Evolutionary conservation across 768 basidiomycete genomes (phyloP).

Genomic region (Fibroporia radiculosa): DNA sequence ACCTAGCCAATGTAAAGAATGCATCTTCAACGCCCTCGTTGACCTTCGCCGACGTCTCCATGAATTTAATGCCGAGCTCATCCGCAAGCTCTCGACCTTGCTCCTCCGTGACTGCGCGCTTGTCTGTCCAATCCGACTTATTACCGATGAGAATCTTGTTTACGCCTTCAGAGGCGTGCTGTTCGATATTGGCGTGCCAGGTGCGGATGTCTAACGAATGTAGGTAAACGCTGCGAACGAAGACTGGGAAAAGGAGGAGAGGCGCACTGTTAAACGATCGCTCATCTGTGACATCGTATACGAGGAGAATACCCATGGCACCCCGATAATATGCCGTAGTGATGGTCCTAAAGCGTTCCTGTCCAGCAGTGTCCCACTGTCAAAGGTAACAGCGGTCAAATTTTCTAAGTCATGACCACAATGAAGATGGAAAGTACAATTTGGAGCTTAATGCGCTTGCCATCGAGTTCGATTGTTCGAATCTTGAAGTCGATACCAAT

Average conservation of each 20-base stretch:
- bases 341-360: slow-evolving; percentile 97
- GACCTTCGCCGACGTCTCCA: slow-evolving; percentile 96
- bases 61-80: slow-evolving; percentile 92
- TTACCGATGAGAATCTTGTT: slow-evolving; percentile 99
- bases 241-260: slow-evolving; percentile 7
- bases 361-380: slow-evolving; percentile 98
- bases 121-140: slow-evolving; percentile 98
- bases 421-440: slow-evolving; percentile 54
- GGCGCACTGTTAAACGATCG: slow-evolving; percentile 89
- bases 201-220: slow-evolving; percentile 79
- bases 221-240: background rate
- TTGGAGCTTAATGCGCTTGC: slow-evolving; percentile 97
- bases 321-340: slow-evolving; percentile 99
- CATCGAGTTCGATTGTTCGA: slow-evolving; percentile 95
- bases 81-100: slow-evolving; percentile 89
- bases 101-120: slow-evolving; percentile 84
- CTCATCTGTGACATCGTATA: slow-evolving; percentile 97
- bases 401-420: background rate
- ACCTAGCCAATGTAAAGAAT: slow-evolving; percentile 96
- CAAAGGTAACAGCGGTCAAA: slow-evolving; percentile 4
- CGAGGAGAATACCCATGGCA: slow-evolving; percentile 96
- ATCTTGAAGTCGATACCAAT: slow-evolving; percentile 99
- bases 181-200: slow-evolving; percentile 97
- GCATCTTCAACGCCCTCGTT: slow-evolving; percentile 99
- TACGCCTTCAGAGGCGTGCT: slow-evolving; percentile 96